phyloP scores from a whole-genome alignment of 176 grass and related monocot species.

The Dendrocalamus sinicus region DNA sequence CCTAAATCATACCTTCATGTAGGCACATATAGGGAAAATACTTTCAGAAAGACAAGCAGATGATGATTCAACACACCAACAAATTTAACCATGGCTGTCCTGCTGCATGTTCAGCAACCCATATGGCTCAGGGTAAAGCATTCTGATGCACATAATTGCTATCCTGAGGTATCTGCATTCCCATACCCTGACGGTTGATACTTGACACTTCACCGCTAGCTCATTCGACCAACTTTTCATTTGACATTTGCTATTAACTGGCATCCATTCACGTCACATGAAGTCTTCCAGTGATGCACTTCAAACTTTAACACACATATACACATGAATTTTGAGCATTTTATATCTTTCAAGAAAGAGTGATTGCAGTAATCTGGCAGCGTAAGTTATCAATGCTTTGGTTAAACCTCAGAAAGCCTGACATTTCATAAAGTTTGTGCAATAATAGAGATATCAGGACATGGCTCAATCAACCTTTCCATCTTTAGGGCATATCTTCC shows the following conservation, averaged over 20 bases:
- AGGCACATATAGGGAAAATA: neutral
- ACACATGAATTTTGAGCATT: neutral
- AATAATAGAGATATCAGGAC: conserved; percentile 16
- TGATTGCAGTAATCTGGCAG: conserved; percentile 24
- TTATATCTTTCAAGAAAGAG: conserved; percentile 28
- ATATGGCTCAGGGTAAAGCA: conserved; percentile 7
- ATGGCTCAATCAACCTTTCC: conserved; percentile 56
- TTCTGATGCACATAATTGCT: neutral
- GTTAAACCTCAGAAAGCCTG: conserved; percentile 28
- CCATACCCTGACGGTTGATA: neutral
- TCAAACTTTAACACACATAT: neutral
- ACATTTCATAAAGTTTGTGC: conserved; percentile 34
- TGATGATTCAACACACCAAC: neutral
- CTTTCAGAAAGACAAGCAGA: conserved; percentile 1
- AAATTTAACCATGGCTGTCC: conserved; percentile 28
- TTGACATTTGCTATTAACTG: neutral
- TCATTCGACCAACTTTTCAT: neutral
- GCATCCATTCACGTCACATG: neutral
- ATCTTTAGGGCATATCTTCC: conserved; percentile 47
- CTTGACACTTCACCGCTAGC: conserved; percentile 25
- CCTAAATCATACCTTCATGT: neutral
- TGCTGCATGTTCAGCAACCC: neutral
- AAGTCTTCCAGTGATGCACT: conserved; percentile 17
- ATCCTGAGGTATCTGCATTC: neutral
- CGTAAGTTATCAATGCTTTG: conserved; percentile 17